These are phyloP conservation scores for Salix brachista DNA, from an alignment of 345 rosid genomes.

Conservation along the genomic window DNA sequence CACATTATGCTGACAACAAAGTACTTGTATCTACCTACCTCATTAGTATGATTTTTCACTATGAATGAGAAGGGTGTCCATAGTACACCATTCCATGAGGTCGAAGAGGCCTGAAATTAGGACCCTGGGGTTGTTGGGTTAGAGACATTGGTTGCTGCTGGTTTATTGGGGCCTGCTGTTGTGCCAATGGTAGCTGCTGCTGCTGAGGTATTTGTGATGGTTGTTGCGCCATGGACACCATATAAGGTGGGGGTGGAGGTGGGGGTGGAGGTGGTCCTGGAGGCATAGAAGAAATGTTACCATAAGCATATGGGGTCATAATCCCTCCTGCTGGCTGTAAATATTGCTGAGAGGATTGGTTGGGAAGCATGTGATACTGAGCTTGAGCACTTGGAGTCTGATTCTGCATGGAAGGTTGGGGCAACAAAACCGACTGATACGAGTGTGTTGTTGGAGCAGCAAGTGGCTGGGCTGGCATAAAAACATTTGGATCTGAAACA, in stretches of 20 bases:
- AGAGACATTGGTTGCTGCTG: conserved; percentile 26
- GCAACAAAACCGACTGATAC: conserved; percentile 38
- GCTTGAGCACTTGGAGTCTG: conserved; percentile 48
- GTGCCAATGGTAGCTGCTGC: conserved; percentile 30
- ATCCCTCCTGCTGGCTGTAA: conserved; percentile 51
- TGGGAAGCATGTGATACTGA: conserved; percentile 60
- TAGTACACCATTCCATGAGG: conserved; percentile 67
- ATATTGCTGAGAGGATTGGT: conserved; percentile 51
- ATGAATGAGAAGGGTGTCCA: conserved; percentile 59
- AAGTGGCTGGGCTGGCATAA: conserved; percentile 40
- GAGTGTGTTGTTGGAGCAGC: conserved; percentile 34
- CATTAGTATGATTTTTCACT: conserved; percentile 10
- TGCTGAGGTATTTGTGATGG: conserved; percentile 43
- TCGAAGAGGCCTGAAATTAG: conserved; percentile 60
- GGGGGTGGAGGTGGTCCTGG: conserved; percentile 55
- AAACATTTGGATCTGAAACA: conserved; percentile 40
- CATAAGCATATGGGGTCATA: conserved; percentile 51
- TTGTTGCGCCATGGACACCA: conserved; percentile 42
- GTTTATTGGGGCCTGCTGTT: conserved; percentile 16
- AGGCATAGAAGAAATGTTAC: conserved; percentile 54
- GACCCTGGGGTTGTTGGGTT: conserved; percentile 43
- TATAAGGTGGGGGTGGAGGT: conserved; percentile 10
- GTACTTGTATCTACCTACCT: conserved; percentile 17
- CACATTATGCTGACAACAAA: not conserved
- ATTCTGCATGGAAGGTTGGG: conserved; percentile 39